Percentiles rank a stretch among this genome's conserved stretches.
Evolutionary conservation across 257 asterid genomes (phyloP).

Genomic region (Handroanthus guayacan): DNA sequence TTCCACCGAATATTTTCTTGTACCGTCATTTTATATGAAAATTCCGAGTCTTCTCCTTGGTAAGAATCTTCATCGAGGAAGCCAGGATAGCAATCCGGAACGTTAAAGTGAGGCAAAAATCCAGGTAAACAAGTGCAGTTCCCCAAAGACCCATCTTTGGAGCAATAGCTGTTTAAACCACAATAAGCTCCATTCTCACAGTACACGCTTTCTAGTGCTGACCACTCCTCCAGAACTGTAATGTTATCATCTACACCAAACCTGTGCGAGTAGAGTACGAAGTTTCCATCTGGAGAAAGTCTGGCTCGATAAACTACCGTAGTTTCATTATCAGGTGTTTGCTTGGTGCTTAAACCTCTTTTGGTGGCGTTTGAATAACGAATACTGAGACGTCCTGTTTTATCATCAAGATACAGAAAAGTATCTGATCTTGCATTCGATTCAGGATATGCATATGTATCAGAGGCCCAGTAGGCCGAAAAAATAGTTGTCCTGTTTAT

Average conservation of each 20-base stretch:
- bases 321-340: neutral
- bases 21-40: neutral
- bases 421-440: neutral
- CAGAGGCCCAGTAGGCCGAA: too few relatives aligned
- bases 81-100: conserved; percentile 7
- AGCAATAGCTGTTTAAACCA: conserved; percentile 21
- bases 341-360: too few relatives aligned
- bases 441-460: neutral
- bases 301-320: neutral
- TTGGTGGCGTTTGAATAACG: neutral
- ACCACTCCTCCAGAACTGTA: conserved; percentile 13
- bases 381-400: neutral
- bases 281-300: conserved; percentile 1
- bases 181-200: neutral
- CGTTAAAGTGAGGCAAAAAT: neutral
- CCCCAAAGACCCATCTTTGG: neutral
- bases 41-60: neutral
- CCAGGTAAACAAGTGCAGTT: conserved; percentile 7
- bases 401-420: neutral
- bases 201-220: neutral
- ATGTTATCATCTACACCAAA: neutral
- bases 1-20: too few relatives aligned
- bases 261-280: too few relatives aligned
- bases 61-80: neutral
- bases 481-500: too few relatives aligned